phyloP scores from a whole-genome alignment of 2,329 filamentous ascomycete species.

The Cordyceps fumosorosea region DNA sequence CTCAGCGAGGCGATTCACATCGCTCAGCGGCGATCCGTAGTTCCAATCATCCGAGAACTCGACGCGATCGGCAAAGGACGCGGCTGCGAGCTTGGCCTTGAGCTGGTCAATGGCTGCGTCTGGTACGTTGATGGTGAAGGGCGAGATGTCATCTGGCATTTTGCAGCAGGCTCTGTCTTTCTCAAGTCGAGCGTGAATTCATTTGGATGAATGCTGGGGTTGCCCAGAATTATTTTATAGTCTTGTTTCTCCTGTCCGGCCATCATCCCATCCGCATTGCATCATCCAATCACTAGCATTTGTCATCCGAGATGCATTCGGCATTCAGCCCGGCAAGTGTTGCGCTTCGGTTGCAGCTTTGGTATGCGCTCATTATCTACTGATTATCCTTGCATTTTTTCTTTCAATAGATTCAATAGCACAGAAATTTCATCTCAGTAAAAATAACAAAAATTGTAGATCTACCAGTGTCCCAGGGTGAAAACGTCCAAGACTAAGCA shows the following conservation, averaged over 20 bases:
- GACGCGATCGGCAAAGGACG: slow-evolving; percentile 25
- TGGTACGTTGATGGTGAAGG: slow-evolving; percentile 30
- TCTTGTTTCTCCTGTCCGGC: too few species aligned
- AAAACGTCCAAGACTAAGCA: too few species aligned
- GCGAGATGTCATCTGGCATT: slow-evolving; percentile 19
- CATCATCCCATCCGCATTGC: not conserved
- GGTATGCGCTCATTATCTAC: not conserved
- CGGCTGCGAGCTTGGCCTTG: slow-evolving; percentile 24
- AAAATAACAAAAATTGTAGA: too few species aligned
- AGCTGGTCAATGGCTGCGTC: slow-evolving; percentile 25
- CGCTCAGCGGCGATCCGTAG: slow-evolving; percentile 26
- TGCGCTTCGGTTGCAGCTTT: too few species aligned
- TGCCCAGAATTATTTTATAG: too few species aligned
- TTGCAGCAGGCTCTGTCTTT: not conserved
- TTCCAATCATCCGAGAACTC: slow-evolving; percentile 29
- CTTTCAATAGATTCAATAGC: too few species aligned
- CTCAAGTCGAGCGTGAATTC: too few species aligned
- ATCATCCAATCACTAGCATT: not conserved
- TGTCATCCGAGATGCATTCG: not conserved
- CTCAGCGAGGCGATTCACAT: slow-evolving; percentile 29
- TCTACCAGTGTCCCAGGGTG: too few species aligned
- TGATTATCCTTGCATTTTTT: not conserved
- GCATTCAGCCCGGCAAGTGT: not conserved
- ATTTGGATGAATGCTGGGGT: too few species aligned
- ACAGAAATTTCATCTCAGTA: too few species aligned